These are phyloP conservation scores for Aspergillus sergii DNA, from an alignment of 2,329 filamentous ascomycete species.

Conservation along the genomic window DNA sequence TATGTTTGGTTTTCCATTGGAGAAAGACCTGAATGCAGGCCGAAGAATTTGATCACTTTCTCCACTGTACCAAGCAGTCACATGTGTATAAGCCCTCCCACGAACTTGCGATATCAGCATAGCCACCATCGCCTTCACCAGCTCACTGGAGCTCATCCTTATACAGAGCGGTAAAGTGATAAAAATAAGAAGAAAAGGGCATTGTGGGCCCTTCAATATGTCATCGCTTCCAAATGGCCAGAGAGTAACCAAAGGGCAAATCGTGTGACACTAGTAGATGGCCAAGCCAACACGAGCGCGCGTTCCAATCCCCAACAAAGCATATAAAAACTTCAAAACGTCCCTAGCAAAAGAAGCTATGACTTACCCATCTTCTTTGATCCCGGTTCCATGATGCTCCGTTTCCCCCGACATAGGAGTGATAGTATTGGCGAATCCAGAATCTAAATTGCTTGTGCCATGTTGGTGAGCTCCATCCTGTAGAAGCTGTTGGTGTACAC, in stretches of 20 bases:
- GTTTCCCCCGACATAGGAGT: conserved; percentile 29
- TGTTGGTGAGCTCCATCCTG: conserved; percentile 31
- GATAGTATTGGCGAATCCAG: conserved; percentile 23
- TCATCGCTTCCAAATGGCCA: neutral
- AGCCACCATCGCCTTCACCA: conserved; percentile 16
- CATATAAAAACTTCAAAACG: neutral
- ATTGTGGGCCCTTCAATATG: neutral
- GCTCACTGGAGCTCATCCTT: conserved; percentile 13
- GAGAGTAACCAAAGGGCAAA: neutral
- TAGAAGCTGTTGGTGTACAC: conserved; percentile 24
- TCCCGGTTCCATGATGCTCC: conserved; percentile 49
- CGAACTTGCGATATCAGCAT: conserved; percentile 14
- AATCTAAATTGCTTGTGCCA: conserved; percentile 28
- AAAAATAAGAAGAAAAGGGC: conserved; percentile 13
- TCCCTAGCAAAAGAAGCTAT: neutral
- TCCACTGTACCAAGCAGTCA: conserved; percentile 12
- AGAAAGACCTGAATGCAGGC: conserved; percentile 15
- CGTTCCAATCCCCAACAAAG: neutral
- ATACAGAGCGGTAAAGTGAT: conserved; percentile 5
- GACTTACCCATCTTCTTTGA: conserved; percentile 95
- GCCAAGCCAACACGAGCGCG: neutral
- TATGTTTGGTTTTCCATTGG: conserved; percentile 12
- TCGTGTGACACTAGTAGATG: neutral
- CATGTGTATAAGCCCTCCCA: conserved; percentile 11
- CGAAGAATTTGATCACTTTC: conserved; percentile 11